Evolutionary conservation across 1,284 basidiomycete genomes (phyloP).

Genomic region (Calocybe gambosa): DNA sequence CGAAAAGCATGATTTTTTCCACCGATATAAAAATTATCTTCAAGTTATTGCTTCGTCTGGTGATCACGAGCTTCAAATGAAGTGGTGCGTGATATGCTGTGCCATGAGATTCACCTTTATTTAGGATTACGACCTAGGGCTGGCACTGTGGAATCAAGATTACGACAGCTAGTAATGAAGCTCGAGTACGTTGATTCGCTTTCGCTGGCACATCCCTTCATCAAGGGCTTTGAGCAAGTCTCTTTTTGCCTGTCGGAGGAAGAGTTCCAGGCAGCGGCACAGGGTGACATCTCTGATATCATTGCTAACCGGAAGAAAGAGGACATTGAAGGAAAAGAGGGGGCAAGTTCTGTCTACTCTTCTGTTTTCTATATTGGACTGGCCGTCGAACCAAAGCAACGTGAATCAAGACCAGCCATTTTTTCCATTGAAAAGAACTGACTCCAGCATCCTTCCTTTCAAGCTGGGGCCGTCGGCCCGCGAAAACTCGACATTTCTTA

Average conservation of each 20-base stretch:
- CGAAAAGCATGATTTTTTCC: slow-evolving; percentile 93
- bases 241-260: slow-evolving; percentile 82
- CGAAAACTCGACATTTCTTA: slow-evolving; percentile 94
- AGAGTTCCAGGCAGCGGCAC: slow-evolving; percentile 85
- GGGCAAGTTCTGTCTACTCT: slow-evolving; percentile 77
- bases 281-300: slow-evolving; percentile 76
- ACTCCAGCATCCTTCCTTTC: slow-evolving; percentile 15
- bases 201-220: slow-evolving; percentile 89
- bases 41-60: slow-evolving; percentile 93
- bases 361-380: slow-evolving; percentile 98
- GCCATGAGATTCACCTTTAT: slow-evolving; percentile 7
- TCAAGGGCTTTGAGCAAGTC: slow-evolving; percentile 89
- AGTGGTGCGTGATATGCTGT: slow-evolving; percentile 64
- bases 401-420: slow-evolving; percentile 41
- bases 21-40: slow-evolving; percentile 96
- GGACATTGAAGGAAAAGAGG: slow-evolving; percentile 76
- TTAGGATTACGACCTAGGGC: slow-evolving; percentile 43
- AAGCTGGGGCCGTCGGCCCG: slow-evolving; percentile 65
- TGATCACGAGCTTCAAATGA: slow-evolving; percentile 81
- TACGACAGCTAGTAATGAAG: slow-evolving; percentile 96
- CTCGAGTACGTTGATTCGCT: slow-evolving; percentile 93
- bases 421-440: slow-evolving; percentile 11
- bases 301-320: slow-evolving; percentile 72
- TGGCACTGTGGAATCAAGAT: slow-evolving; percentile 94
- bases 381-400: slow-evolving; percentile 85